A percentile compares a stretch with the other conserved stretches of the same genome.
phyloP scores from a whole-genome alignment of 345 rosid genomes.

The Euphorbia tirucalli region DNA sequence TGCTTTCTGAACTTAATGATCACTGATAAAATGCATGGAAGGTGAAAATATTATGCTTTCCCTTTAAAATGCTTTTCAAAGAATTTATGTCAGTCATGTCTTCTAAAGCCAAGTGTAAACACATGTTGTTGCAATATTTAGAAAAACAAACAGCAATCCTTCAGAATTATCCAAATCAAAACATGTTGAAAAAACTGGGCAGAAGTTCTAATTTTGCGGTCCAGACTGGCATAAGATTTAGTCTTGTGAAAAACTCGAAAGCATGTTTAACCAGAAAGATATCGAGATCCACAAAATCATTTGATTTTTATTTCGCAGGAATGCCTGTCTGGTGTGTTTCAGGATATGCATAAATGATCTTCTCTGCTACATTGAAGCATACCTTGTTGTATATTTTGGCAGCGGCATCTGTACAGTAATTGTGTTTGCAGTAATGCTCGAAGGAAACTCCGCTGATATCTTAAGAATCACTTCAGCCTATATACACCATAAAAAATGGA shows the following conservation, averaged over 20 bases:
- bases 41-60: neutral
- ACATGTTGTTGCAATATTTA: neutral
- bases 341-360: constrained; percentile 1
- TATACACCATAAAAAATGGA: constrained; percentile 23
- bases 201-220: neutral
- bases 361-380: constrained; percentile 7
- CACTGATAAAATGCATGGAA: neutral
- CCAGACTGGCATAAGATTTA: neutral
- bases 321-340: neutral
- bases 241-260: neutral
- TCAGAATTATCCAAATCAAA: neutral
- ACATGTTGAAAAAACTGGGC: neutral
- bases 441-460: constrained; percentile 75
- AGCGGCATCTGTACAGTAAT: constrained; percentile 82
- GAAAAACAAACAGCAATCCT: neutral
- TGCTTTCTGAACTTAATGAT: neutral
- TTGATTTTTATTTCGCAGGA: neutral
- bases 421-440: constrained; percentile 83
- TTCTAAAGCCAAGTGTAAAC: neutral
- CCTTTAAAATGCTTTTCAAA: constrained; percentile 3
- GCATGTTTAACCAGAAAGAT: neutral
- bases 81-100: neutral
- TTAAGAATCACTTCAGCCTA: constrained; percentile 95
- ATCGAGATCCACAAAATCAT: neutral
- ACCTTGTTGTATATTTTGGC: constrained; percentile 91